These are phyloP conservation scores for Dryas integrifolia DNA, from an alignment of 331 rosid species.

Conservation along the genomic window DNA sequence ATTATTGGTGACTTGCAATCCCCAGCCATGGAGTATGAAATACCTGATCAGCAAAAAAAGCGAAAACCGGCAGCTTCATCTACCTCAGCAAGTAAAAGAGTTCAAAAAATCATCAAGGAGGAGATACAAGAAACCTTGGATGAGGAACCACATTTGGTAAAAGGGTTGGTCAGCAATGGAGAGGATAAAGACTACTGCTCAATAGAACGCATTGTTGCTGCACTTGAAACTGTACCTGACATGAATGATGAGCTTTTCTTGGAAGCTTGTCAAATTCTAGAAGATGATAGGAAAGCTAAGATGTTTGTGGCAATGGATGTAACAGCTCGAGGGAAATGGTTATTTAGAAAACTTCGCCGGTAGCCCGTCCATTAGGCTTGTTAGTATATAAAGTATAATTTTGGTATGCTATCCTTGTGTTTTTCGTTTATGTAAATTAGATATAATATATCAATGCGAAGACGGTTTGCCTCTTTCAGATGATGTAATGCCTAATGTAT, in stretches of 20 bases:
- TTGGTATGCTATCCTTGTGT: not conserved
- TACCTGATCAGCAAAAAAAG: conserved; percentile 29
- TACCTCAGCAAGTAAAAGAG: conserved; percentile 29
- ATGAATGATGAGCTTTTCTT: conserved; percentile 51
- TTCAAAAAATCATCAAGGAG: conserved; percentile 24
- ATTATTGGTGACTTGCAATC: conserved; percentile 24
- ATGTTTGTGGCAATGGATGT: conserved; percentile 56
- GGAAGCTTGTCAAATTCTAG: conserved; percentile 55
- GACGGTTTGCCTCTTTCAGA: not conserved
- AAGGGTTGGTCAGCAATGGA: conserved; percentile 6
- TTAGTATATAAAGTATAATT: not conserved
- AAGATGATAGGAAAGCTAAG: conserved; percentile 49
- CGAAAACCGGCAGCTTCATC: conserved; percentile 26
- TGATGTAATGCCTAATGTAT: not conserved
- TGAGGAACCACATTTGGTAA: conserved; percentile 14
- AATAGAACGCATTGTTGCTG: conserved; percentile 47
- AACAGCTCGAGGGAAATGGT: conserved; percentile 43
- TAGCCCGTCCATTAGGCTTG: conserved; percentile 10
- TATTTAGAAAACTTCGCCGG: conserved; percentile 37
- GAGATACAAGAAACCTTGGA: conserved; percentile 27
- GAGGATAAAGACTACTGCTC: conserved; percentile 32
- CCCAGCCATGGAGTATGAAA: conserved; percentile 23
- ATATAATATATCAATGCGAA: not conserved
- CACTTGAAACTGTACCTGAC: conserved; percentile 52
- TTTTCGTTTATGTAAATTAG: not conserved